These are phyloP conservation scores for Scenedesmus sp. DNA, from an alignment of 163 green algal species.

Conservation along the genomic window DNA sequence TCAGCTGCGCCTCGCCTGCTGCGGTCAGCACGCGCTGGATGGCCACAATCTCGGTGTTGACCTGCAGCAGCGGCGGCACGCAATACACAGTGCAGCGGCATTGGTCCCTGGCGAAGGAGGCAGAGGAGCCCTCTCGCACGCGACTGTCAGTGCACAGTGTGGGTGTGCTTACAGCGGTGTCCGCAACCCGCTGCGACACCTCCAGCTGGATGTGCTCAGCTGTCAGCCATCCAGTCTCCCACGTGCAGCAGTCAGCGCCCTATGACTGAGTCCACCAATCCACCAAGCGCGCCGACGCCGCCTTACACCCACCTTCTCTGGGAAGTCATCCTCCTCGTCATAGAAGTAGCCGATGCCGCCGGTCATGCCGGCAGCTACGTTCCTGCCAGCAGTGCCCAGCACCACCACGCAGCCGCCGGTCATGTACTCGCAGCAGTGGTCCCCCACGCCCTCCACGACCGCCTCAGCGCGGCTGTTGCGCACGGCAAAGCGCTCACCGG, in stretches of 20 bases:
- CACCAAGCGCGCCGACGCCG: background rate
- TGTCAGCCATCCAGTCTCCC: background rate
- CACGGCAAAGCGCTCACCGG: conserved; percentile 92
- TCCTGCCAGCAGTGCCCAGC: conserved; percentile 89
- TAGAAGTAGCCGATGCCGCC: conserved; percentile 98
- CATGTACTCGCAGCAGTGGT: conserved; percentile 99
- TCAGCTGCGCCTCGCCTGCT: conserved; percentile 92
- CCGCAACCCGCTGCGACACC: too few species aligned
- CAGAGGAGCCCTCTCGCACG: too few species aligned
- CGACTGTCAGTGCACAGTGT: too few species aligned
- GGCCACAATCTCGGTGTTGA: conserved; percentile 98
- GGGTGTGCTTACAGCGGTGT: too few species aligned
- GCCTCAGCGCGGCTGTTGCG: conserved; percentile 94
- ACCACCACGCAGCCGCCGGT: conserved; percentile 91
- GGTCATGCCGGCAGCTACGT: conserved; percentile 99
- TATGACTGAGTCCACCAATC: background rate
- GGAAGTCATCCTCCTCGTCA: conserved; percentile 95
- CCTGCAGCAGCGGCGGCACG: conserved; percentile 63
- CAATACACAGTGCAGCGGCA: background rate
- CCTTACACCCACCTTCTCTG: conserved; percentile 74
- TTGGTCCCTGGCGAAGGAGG: too few species aligned
- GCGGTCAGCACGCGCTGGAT: conserved; percentile 91
- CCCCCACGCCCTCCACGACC: conserved; percentile 97
- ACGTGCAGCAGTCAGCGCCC: background rate
- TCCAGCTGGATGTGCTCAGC: background rate